phyloP scores from a whole-genome alignment of 148 eudicot genomes.

The Arbutus unedo region DNA sequence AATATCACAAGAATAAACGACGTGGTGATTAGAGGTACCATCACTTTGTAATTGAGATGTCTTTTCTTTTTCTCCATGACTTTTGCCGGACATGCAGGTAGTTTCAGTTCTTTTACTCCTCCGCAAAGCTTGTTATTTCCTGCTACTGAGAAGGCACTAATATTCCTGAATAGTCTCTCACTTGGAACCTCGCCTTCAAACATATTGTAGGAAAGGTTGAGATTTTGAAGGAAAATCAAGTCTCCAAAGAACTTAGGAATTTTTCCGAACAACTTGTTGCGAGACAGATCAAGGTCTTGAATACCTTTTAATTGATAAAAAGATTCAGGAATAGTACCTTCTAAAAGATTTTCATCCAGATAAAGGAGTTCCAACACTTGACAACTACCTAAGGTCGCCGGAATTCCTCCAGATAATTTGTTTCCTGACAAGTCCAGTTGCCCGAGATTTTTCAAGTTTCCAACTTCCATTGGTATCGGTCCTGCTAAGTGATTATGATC shows the following conservation, averaged over 20 bases:
- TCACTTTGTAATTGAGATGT: neutral
- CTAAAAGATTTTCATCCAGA: slow-evolving; percentile 12
- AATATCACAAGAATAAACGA: neutral
- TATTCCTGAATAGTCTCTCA: slow-evolving; percentile 16
- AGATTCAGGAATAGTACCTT: slow-evolving; percentile 18
- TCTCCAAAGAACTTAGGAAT: slow-evolving; percentile 10
- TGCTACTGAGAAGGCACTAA: slow-evolving; percentile 7
- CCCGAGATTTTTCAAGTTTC: neutral
- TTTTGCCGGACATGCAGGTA: slow-evolving; percentile 4
- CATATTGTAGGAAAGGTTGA: slow-evolving; percentile 19
- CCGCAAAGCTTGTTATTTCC: slow-evolving; percentile 25
- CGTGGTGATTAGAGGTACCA: neutral
- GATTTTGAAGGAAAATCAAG: neutral
- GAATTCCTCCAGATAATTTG: slow-evolving; percentile 18
- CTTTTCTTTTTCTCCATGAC: neutral
- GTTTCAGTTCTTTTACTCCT: slow-evolving; percentile 9
- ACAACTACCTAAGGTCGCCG: neutral
- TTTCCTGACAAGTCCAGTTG: neutral
- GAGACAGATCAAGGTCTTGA: slow-evolving; percentile 13
- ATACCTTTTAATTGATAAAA: slow-evolving; percentile 9
- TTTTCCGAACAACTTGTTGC: slow-evolving; percentile 17
- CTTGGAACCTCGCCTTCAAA: slow-evolving; percentile 23
- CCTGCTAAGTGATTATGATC: slow-evolving; percentile 3
- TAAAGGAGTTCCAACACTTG: neutral
- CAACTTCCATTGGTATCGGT: slow-evolving; percentile 5